Evolutionary conservation across 140 eudicot genomes (phyloP).

Genomic region (Cichorium intybus): DNA sequence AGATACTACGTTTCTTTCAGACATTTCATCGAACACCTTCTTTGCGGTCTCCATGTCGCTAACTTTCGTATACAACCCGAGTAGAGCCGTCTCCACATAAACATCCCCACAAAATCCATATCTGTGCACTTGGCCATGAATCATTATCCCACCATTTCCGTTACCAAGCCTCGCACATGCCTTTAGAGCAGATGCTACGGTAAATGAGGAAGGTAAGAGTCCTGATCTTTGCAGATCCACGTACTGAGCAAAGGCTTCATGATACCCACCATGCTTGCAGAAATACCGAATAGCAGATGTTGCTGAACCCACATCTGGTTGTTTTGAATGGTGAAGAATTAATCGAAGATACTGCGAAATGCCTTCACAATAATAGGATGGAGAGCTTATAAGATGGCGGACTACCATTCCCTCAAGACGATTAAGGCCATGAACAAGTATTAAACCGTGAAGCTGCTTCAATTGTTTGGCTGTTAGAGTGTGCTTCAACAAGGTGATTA

Average conservation of each 20-base stretch:
- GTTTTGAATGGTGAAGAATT: conserved; percentile 43
- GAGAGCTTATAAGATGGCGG: conserved; percentile 37
- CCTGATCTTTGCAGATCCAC: conserved; percentile 41
- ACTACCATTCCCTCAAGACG: conserved; percentile 41
- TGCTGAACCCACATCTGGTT: conserved; percentile 41
- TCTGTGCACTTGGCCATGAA: conserved; percentile 66
- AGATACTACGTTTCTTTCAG: conserved; percentile 61
- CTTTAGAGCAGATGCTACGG: conserved; percentile 57
- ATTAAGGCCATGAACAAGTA: conserved; percentile 42
- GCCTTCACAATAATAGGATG: conserved; percentile 14
- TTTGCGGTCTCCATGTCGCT: conserved; percentile 53
- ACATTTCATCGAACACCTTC: conserved; percentile 67
- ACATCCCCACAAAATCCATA: conserved; percentile 51
- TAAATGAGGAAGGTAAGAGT: conserved; percentile 43
- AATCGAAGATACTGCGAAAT: conserved; percentile 35
- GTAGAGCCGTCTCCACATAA: conserved; percentile 74
- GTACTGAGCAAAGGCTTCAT: conserved; percentile 53
- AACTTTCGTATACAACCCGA: conserved; percentile 65
- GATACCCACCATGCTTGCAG: conserved; percentile 43
- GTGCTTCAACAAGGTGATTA: conserved; percentile 33
- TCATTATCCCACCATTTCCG: conserved; percentile 45
- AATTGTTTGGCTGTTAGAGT: conserved; percentile 41
- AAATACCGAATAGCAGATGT: conserved; percentile 49
- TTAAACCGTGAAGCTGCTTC: conserved; percentile 64
- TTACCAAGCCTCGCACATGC: conserved; percentile 55